Percentiles rank a stretch among this genome's conserved stretches.
Conservation (phyloP, 148 eudicot species). For the Amaranthus hypochondriacus region DNA sequence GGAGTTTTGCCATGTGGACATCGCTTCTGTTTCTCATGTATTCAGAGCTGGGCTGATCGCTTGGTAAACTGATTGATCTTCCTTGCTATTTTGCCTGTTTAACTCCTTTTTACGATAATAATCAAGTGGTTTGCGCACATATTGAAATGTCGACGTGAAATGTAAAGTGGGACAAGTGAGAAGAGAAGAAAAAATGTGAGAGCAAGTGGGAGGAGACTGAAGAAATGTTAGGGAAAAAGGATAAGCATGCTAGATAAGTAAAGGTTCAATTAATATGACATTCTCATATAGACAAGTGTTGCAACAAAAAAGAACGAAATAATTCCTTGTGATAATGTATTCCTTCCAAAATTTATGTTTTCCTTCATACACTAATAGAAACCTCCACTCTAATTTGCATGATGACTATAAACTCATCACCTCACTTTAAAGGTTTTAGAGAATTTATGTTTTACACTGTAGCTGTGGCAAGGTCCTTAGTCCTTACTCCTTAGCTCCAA, state of each 20-base stretch:
- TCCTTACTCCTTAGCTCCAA: no score
- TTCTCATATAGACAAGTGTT: no score
- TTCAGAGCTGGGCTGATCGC: slow-evolving; percentile 81
- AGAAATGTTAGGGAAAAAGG: no score
- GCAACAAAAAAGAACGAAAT: no score
- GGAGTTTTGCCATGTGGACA: slow-evolving; percentile 93
- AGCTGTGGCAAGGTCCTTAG: not conserved
- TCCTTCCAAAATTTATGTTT: not conserved
- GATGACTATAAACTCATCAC: not conserved
- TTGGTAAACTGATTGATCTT: slow-evolving; percentile 42
- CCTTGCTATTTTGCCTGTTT: slow-evolving; percentile 9
- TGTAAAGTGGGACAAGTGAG: no score
- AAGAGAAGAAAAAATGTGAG: no score
- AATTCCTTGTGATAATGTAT: not conserved
- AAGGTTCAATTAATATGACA: no score
- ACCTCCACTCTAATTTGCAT: not conserved
- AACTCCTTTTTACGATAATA: not conserved
- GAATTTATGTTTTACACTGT: not conserved
- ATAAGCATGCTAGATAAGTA: no score
- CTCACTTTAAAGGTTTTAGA: not conserved
- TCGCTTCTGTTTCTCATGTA: slow-evolving; percentile 90
- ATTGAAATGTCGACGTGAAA: no score
- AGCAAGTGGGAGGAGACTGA: no score
- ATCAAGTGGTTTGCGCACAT: no score
- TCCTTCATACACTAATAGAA: no score